Percentiles rank a stretch among this genome's conserved stretches.
These are phyloP conservation scores for Termitomyces sp. DNA, from an alignment of 768 basidiomycete species.

Conservation along the genomic window DNA sequence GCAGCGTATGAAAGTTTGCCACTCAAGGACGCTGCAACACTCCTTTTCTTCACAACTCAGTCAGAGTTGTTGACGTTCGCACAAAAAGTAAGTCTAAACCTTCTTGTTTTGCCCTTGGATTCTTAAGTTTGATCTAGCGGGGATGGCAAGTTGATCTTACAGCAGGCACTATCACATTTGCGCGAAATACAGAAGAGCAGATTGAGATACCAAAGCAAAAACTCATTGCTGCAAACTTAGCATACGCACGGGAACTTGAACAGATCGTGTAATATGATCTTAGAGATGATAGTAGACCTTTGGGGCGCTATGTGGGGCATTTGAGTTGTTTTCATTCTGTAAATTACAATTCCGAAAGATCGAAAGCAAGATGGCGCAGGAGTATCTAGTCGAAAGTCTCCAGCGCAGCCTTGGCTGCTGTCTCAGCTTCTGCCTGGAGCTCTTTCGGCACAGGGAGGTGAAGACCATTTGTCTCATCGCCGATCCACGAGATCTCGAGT, in stretches of 20 bases:
- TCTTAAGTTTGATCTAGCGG: constrained; percentile 41
- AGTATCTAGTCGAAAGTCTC: constrained; percentile 45
- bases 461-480: constrained; percentile 72
- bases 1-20: constrained; percentile 90
- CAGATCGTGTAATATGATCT: constrained; percentile 72
- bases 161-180: constrained; percentile 67
- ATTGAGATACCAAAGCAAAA: constrained; percentile 83
- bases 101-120: not conserved
- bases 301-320: not conserved
- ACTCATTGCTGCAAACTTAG: constrained; percentile 70
- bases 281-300: constrained; percentile 16
- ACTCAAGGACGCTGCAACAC: constrained; percentile 80
- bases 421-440: constrained; percentile 78
- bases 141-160: constrained; percentile 80
- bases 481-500: constrained; percentile 96
- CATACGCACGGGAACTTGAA: constrained; percentile 84
- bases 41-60: constrained; percentile 86
- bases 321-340: constrained; percentile 6
- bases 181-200: constrained; percentile 75
- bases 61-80: constrained; percentile 83
- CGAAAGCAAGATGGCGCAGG: constrained; percentile 11
- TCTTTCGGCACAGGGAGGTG: constrained; percentile 86
- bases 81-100: constrained; percentile 45
- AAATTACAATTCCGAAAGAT: constrained; percentile 6
- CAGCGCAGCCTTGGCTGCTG: constrained; percentile 80